phyloP scores from a whole-genome alignment of 768 basidiomycete genomes.

The Boletellus emodensis region DNA sequence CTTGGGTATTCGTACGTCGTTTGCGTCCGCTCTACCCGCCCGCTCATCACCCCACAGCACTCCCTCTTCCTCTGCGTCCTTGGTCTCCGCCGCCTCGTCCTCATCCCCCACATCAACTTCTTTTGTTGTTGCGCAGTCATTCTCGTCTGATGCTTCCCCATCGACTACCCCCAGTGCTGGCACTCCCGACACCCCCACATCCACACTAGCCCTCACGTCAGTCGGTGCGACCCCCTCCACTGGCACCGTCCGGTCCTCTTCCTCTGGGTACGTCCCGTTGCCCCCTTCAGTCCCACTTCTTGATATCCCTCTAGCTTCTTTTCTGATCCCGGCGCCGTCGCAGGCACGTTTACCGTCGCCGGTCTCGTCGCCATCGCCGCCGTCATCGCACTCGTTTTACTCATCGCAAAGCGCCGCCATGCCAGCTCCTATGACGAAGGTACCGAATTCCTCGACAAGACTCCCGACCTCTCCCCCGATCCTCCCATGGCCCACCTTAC shows the following conservation, averaged over 20 bases:
- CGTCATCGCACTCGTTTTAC: slow-evolving; percentile 26
- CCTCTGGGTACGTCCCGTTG: slow-evolving; percentile 18
- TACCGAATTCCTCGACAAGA: slow-evolving; percentile 27
- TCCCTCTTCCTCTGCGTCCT: background rate
- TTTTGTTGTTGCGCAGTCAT: background rate
- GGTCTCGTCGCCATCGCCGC: slow-evolving; percentile 35
- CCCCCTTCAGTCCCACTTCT: background rate
- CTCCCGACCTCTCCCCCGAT: slow-evolving; percentile 5
- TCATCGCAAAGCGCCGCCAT: slow-evolving; percentile 30
- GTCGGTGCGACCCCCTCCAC: slow-evolving; percentile 11
- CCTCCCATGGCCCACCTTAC: slow-evolving; percentile 8
- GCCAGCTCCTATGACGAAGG: slow-evolving; percentile 25
- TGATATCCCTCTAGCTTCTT: slow-evolving; percentile 38
- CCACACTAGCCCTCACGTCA: background rate
- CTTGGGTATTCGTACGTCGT: slow-evolving; percentile 7
- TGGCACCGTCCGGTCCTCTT: slow-evolving; percentile 11
- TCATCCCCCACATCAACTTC: background rate
- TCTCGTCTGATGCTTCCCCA: background rate
- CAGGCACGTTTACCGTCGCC: slow-evolving; percentile 41
- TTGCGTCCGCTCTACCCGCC: background rate
- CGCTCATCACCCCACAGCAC: slow-evolving; percentile 3
- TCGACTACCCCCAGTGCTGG: background rate
- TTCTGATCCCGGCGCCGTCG: slow-evolving; percentile 43
- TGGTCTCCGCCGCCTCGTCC: background rate
- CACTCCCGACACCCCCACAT: background rate